Conservation (phyloP, 768 basidiomycete species). For the Calocybe gangraenosa region DNA sequence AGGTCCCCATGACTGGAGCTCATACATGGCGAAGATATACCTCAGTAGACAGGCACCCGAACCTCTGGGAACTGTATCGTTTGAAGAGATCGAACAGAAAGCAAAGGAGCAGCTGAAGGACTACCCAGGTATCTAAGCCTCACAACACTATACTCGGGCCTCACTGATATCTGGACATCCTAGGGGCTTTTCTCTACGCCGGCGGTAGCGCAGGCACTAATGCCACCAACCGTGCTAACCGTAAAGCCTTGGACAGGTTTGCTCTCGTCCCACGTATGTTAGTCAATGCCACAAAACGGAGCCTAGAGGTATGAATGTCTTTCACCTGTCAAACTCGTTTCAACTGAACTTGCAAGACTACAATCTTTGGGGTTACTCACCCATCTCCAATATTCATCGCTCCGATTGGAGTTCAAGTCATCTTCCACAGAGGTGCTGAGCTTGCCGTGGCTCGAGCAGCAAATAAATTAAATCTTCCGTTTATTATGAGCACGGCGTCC, state of each 20-base stretch:
- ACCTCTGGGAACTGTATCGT: slow-evolving; percentile 56
- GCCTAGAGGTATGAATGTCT: slow-evolving; percentile 45
- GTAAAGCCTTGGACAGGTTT: slow-evolving; percentile 58
- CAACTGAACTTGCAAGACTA: slow-evolving; percentile 40
- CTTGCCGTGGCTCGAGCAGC: slow-evolving; percentile 67
- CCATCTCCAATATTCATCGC: slow-evolving; percentile 61
- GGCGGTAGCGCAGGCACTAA: slow-evolving; percentile 73
- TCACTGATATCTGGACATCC: no score
- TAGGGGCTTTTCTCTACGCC: slow-evolving; percentile 71
- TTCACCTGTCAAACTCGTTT: neutral
- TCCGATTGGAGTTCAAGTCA: slow-evolving; percentile 76
- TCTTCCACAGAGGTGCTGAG: slow-evolving; percentile 69
- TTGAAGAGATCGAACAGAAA: slow-evolving; percentile 61
- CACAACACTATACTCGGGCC: no score
- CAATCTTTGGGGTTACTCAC: slow-evolving; percentile 64
- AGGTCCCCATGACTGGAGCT: slow-evolving; percentile 26
- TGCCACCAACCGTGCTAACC: slow-evolving; percentile 65
- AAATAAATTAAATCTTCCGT: slow-evolving; percentile 56
- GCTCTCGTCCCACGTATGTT: slow-evolving; percentile 83
- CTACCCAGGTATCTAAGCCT: slow-evolving; percentile 38
- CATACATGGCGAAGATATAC: slow-evolving; percentile 39
- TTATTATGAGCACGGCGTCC: slow-evolving; percentile 74
- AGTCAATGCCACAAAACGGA: slow-evolving; percentile 51
- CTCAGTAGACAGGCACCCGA: slow-evolving; percentile 31
- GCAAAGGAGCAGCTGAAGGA: slow-evolving; percentile 62